A percentile compares a stretch with the other conserved stretches of the same genome.
Evolutionary conservation across 306 rosid species (phyloP).

Genomic region (Phaseolus lunatus): DNA sequence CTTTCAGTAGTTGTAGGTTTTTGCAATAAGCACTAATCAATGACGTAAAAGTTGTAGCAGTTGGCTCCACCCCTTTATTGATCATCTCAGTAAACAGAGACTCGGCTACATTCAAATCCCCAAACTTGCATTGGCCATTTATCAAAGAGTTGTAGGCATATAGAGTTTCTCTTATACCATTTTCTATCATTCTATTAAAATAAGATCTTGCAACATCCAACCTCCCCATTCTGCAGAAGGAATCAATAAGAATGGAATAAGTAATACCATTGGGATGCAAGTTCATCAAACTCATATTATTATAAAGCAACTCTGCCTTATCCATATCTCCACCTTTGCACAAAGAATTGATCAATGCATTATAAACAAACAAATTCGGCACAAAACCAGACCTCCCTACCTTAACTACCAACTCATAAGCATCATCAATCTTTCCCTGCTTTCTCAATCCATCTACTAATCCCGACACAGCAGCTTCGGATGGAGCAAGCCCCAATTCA

Average conservation of each 20-base stretch:
- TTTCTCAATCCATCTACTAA: conserved; percentile 78
- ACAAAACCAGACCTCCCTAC: conserved; percentile 62
- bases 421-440: conserved; percentile 61
- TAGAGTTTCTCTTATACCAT: conserved; percentile 61
- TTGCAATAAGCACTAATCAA: conserved; percentile 77
- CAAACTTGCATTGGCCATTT: conserved; percentile 79
- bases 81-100: conserved; percentile 64
- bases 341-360: conserved; percentile 75
- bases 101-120: conserved; percentile 68
- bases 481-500: conserved; percentile 64
- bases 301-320: conserved; percentile 72
- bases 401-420: conserved; percentile 69
- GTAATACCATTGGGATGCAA: conserved; percentile 78
- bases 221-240: conserved; percentile 75
- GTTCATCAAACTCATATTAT: conserved; percentile 59
- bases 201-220: conserved; percentile 68
- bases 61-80: conserved; percentile 72
- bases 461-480: conserved; percentile 76
- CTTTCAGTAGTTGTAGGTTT: conserved; percentile 61
- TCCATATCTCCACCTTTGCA: conserved; percentile 76
- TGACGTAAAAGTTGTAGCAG: conserved; percentile 72
- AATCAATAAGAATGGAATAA: conserved; percentile 81
- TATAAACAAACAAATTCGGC: conserved; percentile 76
- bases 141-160: conserved; percentile 86
- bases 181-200: conserved; percentile 65